phyloP scores from a whole-genome alignment of 257 asterid species.

The Solanum pimpinellifolium region DNA sequence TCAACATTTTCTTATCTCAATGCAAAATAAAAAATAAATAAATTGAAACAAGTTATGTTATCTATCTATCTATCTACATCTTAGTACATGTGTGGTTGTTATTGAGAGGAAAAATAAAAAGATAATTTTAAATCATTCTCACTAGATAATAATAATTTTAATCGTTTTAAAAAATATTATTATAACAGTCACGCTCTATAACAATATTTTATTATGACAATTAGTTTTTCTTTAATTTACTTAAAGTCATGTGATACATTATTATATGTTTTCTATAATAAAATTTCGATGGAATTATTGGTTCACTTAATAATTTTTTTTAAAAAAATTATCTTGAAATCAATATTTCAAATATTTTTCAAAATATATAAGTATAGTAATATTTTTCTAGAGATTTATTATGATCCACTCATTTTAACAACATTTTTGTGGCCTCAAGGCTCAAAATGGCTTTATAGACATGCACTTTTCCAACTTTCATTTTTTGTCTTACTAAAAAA shows the following conservation, averaged over 20 bases:
- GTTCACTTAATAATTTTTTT: too few relatives aligned
- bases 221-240: not conserved
- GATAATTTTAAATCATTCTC: not conserved
- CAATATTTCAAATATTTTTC: not conserved
- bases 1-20: slow-evolving; percentile 17
- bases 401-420: not conserved
- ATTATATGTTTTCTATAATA: too few relatives aligned
- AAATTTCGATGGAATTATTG: not conserved
- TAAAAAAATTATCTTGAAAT: too few relatives aligned
- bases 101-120: not conserved
- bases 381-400: not conserved
- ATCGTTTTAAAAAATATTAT: too few relatives aligned
- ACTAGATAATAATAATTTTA: not conserved
- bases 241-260: not conserved
- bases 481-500: not conserved
- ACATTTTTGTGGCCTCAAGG: not conserved
- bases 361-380: not conserved
- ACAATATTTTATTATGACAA: not conserved
- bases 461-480: not conserved
- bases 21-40: not conserved
- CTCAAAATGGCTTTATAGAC: not conserved
- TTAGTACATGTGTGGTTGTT: not conserved
- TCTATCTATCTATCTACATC: not conserved
- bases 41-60: not conserved
- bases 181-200: not conserved